These are phyloP conservation scores for Metarhizium humberi DNA, from an alignment of 2,329 filamentous ascomycete genomes.

Conservation along the genomic window DNA sequence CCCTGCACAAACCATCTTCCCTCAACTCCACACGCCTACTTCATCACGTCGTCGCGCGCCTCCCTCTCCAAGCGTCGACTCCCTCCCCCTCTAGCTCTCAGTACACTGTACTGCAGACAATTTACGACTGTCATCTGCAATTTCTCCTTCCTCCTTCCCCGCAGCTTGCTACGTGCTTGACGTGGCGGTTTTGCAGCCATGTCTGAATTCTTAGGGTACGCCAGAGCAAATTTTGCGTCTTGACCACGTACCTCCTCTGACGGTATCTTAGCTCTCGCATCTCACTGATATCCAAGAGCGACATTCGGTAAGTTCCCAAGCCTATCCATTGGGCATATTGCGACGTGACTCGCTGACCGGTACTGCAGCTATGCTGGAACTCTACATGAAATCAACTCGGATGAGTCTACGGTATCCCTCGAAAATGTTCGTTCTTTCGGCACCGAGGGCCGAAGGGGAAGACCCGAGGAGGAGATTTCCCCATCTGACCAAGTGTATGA, in stretches of 20 bases:
- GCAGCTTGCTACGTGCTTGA: slow-evolving; percentile 30
- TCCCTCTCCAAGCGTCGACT: slow-evolving; percentile 1
- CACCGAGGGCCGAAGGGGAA: slow-evolving; percentile 78
- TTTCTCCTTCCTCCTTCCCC: slow-evolving; percentile 12
- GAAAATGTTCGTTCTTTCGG: slow-evolving; percentile 94
- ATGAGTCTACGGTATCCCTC: slow-evolving; percentile 90
- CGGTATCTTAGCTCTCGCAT: slow-evolving; percentile 65
- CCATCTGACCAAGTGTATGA: slow-evolving; percentile 87
- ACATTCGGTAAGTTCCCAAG: slow-evolving; percentile 67
- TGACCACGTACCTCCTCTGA: neutral
- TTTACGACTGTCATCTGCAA: slow-evolving; percentile 5
- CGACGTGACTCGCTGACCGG: slow-evolving; percentile 19
- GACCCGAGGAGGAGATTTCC: slow-evolving; percentile 71
- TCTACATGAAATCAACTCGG: slow-evolving; percentile 95
- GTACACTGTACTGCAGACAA: neutral
- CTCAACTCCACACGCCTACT: slow-evolving; percentile 1
- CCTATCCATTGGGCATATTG: slow-evolving; percentile 2
- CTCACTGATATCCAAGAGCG: slow-evolving; percentile 93
- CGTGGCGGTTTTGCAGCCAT: slow-evolving; percentile 33
- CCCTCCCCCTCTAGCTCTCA: neutral
- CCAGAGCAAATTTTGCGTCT: slow-evolving; percentile 3
- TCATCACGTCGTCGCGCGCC: slow-evolving; percentile 2
- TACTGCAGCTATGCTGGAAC: slow-evolving; percentile 78
- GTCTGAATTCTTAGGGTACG: slow-evolving; percentile 54
- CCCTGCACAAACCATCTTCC: slow-evolving; percentile 15